phyloP scores from a whole-genome alignment of 306 rosid genomes.

The Hippophae tibetana region DNA sequence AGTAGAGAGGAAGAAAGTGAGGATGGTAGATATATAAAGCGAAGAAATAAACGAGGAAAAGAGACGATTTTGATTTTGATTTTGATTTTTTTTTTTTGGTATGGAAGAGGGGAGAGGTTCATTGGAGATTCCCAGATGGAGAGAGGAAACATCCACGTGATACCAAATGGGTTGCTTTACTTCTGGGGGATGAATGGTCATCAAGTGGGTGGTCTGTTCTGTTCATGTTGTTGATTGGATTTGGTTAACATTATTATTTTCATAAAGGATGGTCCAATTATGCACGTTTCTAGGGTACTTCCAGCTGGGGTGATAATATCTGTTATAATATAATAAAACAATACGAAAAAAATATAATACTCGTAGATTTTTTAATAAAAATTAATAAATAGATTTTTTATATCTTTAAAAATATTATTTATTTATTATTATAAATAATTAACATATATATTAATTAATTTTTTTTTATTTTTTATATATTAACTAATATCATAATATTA shows the following conservation, averaged over 20 bases:
- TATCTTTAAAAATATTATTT: no score
- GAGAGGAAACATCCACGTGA: slow-evolving; percentile 18
- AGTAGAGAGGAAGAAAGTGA: slow-evolving; percentile 17
- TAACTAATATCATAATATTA: no score
- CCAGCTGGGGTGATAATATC: not conserved
- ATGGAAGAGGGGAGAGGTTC: slow-evolving; percentile 9
- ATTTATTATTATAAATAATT: no score
- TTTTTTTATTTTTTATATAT: no score
- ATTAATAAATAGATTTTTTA: no score
- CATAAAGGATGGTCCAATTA: not conserved
- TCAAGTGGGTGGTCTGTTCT: not conserved
- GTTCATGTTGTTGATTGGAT: not conserved
- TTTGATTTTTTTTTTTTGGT: no score
- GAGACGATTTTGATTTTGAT: not conserved
- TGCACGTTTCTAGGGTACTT: not conserved
- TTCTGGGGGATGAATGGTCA: no score
- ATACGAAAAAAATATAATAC: no score
- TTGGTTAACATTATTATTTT: not conserved
- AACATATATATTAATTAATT: no score
- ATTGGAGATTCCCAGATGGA: slow-evolving; percentile 18
- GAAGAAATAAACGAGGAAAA: not conserved
- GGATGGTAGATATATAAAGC: slow-evolving; percentile 10
- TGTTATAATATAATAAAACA: no score
- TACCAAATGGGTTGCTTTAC: no score
- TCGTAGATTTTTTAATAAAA: no score